Percentiles rank a stretch among this genome's conserved stretches.
Evolutionary conservation across 176 grass and related monocot genomes (phyloP).

Genomic region (Oryza rufipogon): DNA sequence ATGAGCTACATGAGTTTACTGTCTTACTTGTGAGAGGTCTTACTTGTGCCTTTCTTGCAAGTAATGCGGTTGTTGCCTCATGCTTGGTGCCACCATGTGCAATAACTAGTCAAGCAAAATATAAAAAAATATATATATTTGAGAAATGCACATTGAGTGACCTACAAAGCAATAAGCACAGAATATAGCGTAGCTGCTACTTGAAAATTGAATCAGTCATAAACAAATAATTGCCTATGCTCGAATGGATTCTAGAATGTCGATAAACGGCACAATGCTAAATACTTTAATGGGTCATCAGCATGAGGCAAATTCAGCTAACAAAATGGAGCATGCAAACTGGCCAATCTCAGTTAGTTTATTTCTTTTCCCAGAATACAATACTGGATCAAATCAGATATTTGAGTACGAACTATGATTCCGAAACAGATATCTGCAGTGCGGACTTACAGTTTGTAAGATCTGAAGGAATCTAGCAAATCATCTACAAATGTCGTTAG

Average conservation of each 20-base stretch:
- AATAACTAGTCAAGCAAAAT: slow-evolving; percentile 24
- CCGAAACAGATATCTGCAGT: neutral
- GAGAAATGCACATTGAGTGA: neutral
- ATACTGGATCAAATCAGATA: too few relatives aligned
- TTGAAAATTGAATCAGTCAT: neutral
- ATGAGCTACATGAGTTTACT: neutral
- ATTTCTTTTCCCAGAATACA: neutral
- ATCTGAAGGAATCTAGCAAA: neutral
- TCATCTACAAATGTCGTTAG: neutral
- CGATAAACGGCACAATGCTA: neutral
- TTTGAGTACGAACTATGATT: neutral
- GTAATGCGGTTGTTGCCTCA: slow-evolving; percentile 59
- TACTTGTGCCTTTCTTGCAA: slow-evolving; percentile 48
- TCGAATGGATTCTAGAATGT: neutral
- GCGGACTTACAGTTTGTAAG: neutral
- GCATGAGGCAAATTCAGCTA: neutral
- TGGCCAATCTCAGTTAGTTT: neutral
- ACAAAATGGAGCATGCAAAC: too few relatives aligned
- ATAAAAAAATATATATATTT: neutral
- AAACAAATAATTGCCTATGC: neutral
- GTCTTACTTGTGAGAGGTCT: slow-evolving; percentile 37
- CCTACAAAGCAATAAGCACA: neutral
- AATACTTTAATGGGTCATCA: neutral
- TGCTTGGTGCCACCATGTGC: slow-evolving; percentile 54
- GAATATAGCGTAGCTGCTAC: neutral